Conservation (phyloP, 2,329 filamentous ascomycete genomes). For the Aspergillus calidoustus region DNA sequence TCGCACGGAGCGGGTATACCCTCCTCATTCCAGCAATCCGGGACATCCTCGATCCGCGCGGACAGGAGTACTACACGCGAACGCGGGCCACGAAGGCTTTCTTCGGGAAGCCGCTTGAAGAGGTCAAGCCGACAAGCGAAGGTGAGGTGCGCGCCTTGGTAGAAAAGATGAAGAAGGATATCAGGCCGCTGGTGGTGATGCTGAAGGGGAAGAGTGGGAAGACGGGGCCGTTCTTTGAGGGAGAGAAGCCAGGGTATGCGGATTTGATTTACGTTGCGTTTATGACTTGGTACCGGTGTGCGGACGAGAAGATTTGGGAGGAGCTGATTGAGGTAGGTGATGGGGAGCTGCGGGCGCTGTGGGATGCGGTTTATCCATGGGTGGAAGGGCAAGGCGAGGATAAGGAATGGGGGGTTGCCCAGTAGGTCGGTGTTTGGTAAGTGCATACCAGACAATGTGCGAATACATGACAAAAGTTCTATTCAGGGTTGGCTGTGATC, state of each 20-base stretch:
- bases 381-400: constrained; percentile 39
- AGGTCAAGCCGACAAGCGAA: constrained; percentile 33
- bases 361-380: constrained; percentile 37
- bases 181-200: constrained; percentile 30
- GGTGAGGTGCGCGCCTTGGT: constrained; percentile 25
- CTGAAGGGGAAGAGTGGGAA: constrained; percentile 35
- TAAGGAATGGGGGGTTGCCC: constrained; percentile 36
- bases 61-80: constrained; percentile 35
- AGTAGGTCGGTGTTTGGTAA: constrained; percentile 5
- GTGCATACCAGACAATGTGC: too few relatives aligned
- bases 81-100: constrained; percentile 28
- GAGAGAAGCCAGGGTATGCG: constrained; percentile 36
- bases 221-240: constrained; percentile 41
- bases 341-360: constrained; percentile 35
- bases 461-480: not conserved
- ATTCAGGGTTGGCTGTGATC: constrained; percentile 21
- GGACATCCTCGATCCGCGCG: constrained; percentile 33
- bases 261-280: constrained; percentile 33
- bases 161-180: constrained; percentile 27
- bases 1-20: not conserved
- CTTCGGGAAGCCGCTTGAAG: constrained; percentile 35
- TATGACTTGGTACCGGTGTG: constrained; percentile 33
- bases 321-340: constrained; percentile 31
- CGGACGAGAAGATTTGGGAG: constrained; percentile 29
- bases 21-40: constrained; percentile 32